Base-by-base conservation (phyloP, 2,329 filamentous ascomycete genomes). In the Penicillium brevicompactum region DNA sequence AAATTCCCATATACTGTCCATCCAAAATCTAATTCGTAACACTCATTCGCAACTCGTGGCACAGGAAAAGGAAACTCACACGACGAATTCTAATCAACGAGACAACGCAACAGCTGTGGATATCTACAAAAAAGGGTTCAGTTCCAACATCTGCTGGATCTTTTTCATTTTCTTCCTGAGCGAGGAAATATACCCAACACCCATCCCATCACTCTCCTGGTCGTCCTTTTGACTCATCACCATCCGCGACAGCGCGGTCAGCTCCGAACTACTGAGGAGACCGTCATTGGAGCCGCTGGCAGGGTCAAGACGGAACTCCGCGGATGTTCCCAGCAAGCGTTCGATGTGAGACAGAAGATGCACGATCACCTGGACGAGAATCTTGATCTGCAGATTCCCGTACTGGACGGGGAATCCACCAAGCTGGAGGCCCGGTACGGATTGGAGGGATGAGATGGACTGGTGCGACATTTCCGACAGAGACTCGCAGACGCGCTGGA, bases 351-450 rank as follows among this genome's bases (percentile, higher is more conserved):
- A 10, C 4, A 46, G 44, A 46, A 46, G 44, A 46, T 46, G 44
- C 44, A 46, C 32, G 16, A 46, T 46, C 30, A 46, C 44, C 27
- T 46, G 44, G 16, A 46, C 16, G 44, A 46, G 44, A 46, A 46
- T 46, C 44, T 46, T 46, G 27, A 46, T 22, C 27, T 46, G 30
- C 30, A 34, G 44, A 46, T 46, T 46, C 30, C 44, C 44, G 11
- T 46, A 46, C 44, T 46, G 44, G n/a, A 46, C 44, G 30, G 44
- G 44, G 14, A 46, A 46, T 46, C 44, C 44, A 7, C 44, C 44
- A 34, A 46, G 16, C 44, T 46, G 16, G 16, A 46, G 44, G 30
- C 44, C 44, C 11, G 30, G 44, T 21, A 46, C 11, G 9, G 44
- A 14, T 46, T 46, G 44, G 27, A 46, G 44, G 7, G 44, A 46